Conservation (phyloP, 371 early-diverging fungal genomes). For the Fennellomyces sp. region DNA sequence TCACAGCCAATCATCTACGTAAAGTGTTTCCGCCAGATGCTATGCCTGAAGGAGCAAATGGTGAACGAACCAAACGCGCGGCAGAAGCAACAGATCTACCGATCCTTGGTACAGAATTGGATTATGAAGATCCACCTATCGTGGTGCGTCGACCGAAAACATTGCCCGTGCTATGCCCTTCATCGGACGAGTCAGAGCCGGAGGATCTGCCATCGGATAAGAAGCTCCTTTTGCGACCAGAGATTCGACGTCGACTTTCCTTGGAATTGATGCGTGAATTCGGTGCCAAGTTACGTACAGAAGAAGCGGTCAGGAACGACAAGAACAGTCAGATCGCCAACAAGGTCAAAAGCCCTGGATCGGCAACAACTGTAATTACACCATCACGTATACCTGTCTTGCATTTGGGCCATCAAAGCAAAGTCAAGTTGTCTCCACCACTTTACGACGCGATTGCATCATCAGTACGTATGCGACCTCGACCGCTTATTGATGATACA, state of each 20-base stretch:
- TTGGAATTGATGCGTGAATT: conserved; percentile 41
- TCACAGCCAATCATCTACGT: conserved; percentile 65
- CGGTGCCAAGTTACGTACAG: conserved; percentile 25
- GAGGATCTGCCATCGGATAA: neutral
- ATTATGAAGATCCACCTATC: conserved; percentile 18
- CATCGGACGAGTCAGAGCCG: neutral
- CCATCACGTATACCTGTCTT: conserved; percentile 44
- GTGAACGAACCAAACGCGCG: conserved; percentile 46
- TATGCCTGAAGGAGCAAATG: conserved; percentile 22
- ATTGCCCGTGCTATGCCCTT: conserved; percentile 2
- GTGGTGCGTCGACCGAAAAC: neutral
- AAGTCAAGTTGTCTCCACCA: conserved; percentile 15
- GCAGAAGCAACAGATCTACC: conserved; percentile 43
- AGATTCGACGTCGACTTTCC: conserved; percentile 36
- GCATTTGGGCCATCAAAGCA: conserved; percentile 10
- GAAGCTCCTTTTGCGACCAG: conserved; percentile 24
- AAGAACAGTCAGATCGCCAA: neutral
- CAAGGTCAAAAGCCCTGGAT: conserved; percentile 13
- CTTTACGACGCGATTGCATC: conserved; percentile 9
- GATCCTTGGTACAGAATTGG: conserved; percentile 36
- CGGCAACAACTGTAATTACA: conserved; percentile 28
- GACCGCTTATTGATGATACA: conserved; percentile 2
- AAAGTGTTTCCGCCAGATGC: conserved; percentile 67
- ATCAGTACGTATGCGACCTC: neutral
- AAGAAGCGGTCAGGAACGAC: conserved; percentile 1